These are phyloP conservation scores for Botrytis hyacinthi DNA, from an alignment of 2,329 filamentous ascomycete species.

Conservation along the genomic window DNA sequence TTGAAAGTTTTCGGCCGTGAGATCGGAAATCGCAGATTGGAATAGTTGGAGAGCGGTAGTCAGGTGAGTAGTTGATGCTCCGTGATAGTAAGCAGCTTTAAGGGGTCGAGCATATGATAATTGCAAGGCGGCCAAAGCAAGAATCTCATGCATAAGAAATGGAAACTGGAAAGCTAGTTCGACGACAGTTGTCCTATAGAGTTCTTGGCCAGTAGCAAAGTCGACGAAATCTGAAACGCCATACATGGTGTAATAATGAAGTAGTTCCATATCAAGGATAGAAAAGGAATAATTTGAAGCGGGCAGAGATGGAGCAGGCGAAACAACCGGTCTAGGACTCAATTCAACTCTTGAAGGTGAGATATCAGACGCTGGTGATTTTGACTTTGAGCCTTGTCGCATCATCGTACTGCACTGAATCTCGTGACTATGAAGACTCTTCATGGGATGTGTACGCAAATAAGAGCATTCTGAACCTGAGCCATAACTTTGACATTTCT, in stretches of 20 bases:
- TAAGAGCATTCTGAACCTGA: conserved; percentile 33
- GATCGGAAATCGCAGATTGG: conserved; percentile 46
- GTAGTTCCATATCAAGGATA: conserved; percentile 45
- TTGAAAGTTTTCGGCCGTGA: conserved; percentile 40
- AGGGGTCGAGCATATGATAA: conserved; percentile 36
- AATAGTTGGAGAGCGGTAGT: conserved; percentile 38
- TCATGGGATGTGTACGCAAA: conserved; percentile 34
- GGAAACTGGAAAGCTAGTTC: conserved; percentile 32
- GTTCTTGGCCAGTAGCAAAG: conserved; percentile 17
- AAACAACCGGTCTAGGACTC: conserved; percentile 6
- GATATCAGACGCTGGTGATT: conserved; percentile 19
- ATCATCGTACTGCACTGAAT: conserved; percentile 5
- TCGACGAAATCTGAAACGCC: conserved; percentile 34
- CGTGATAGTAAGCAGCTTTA: conserved; percentile 30
- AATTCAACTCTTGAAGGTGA: conserved; percentile 15
- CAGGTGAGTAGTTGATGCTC: conserved; percentile 37
- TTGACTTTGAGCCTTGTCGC: conserved; percentile 8
- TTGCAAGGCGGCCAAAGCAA: conserved; percentile 41
- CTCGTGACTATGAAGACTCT: conserved; percentile 18
- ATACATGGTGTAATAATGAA: conserved; percentile 45
- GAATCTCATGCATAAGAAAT: conserved; percentile 41
- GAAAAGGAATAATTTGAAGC: conserved; percentile 24
- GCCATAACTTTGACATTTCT: conserved; percentile 32
- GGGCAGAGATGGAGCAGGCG: conserved; percentile 10
- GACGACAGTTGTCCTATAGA: conserved; percentile 33